phyloP scores from a whole-genome alignment of 2,329 filamentous ascomycete species.

The Cladosporium halotolerans region DNA sequence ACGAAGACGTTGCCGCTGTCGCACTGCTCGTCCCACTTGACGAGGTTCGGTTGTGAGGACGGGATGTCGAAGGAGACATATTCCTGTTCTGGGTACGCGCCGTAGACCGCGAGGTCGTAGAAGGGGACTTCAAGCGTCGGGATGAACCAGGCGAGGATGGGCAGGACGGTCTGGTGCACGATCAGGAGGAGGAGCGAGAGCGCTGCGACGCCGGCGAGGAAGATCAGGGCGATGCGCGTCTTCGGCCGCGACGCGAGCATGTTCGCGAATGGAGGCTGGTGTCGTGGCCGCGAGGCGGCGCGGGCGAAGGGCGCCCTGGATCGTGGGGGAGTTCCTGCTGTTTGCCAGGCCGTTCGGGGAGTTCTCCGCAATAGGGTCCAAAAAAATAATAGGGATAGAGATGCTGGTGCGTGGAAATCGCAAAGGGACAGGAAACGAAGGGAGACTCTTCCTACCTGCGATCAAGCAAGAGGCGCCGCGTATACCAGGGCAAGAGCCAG shows the following conservation, averaged over 20 bases:
- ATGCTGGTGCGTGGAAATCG: background rate
- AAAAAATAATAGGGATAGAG: background rate
- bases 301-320: conserved; percentile 5
- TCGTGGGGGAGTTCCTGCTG: conserved; percentile 7
- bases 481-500: background rate
- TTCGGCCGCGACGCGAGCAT: conserved; percentile 9
- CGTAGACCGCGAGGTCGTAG: conserved; percentile 29
- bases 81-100: conserved; percentile 23
- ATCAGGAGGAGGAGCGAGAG: conserved; percentile 15
- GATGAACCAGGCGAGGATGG: conserved; percentile 24
- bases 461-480: background rate
- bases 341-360: background rate
- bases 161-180: conserved; percentile 25
- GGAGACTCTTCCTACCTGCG: conserved; percentile 3
- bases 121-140: conserved; percentile 24
- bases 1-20: conserved; percentile 25
- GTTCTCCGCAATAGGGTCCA: background rate
- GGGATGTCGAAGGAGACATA: conserved; percentile 25
- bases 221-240: conserved; percentile 1
- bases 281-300: conserved; percentile 5
- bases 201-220: background rate
- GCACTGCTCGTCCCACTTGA: conserved; percentile 28
- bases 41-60: conserved; percentile 21
- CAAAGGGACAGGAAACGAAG: background rate
- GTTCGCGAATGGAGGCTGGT: background rate